These are phyloP conservation scores for Trichoderma atrobrunneum DNA, from an alignment of 2,329 filamentous ascomycete species.

Conservation along the genomic window DNA sequence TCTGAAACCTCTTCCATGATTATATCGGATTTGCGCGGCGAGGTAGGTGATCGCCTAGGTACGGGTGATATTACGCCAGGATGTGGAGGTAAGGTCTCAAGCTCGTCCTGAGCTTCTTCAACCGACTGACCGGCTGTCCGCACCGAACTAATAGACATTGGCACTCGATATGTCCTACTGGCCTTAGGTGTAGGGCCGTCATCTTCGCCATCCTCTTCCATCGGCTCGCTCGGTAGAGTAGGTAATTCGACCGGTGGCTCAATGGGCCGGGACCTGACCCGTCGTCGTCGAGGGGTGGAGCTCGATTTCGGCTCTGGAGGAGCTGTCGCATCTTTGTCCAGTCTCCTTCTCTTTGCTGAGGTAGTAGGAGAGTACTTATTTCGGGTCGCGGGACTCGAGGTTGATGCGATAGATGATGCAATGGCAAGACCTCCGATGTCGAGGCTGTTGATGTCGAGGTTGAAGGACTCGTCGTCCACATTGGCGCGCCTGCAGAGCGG, in stretches of 20 bases:
- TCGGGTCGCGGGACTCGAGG: constrained; percentile 26
- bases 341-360: constrained; percentile 46
- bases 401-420: constrained; percentile 27
- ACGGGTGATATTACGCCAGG: constrained; percentile 17
- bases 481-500: constrained; percentile 47
- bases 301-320: constrained; percentile 14
- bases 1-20: constrained; percentile 34
- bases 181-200: constrained; percentile 16
- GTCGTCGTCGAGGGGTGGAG: constrained; percentile 21
- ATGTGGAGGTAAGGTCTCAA: constrained; percentile 26
- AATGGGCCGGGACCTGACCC: constrained; percentile 22
- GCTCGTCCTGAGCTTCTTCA: constrained; percentile 23
- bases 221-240: constrained; percentile 32
- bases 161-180: not conserved
- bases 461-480: constrained; percentile 58
- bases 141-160: constrained; percentile 4
- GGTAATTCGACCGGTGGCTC: constrained; percentile 30
- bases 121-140: constrained; percentile 14
- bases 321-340: constrained; percentile 27
- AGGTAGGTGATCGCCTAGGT: constrained; percentile 19
- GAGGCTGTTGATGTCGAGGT: constrained; percentile 48
- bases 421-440: constrained; percentile 24
- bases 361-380: constrained; percentile 41
- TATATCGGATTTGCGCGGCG: constrained; percentile 15
- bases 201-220: constrained; percentile 21